These are phyloP conservation scores for Gossypium davidsonii DNA, from an alignment of 441 rosid genomes.

Conservation along the genomic window DNA sequence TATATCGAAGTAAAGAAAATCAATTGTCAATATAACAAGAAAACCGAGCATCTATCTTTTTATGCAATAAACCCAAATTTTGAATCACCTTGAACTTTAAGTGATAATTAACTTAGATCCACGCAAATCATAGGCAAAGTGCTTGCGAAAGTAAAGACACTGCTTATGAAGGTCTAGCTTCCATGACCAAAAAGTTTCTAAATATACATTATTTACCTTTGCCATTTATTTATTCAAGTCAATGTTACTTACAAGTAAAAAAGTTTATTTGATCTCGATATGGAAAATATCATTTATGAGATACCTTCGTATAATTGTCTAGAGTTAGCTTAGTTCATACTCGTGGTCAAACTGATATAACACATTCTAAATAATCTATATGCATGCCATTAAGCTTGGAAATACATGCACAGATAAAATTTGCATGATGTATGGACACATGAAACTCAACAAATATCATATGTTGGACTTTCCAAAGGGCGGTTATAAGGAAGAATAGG, in stretches of 20 bases:
- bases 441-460: neutral
- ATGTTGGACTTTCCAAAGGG: neutral
- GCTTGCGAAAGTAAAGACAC: neutral
- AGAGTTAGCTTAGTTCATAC: neutral
- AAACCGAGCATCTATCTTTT: neutral
- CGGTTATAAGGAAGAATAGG: neutral
- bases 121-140: neutral
- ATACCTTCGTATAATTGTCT: neutral
- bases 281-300: neutral
- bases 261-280: neutral
- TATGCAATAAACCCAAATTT: neutral
- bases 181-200: neutral
- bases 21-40: neutral
- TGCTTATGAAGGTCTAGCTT: neutral
- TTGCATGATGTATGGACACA: neutral
- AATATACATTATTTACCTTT: neutral
- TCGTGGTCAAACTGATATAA: neutral
- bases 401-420: neutral
- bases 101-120: neutral
- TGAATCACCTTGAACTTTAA: neutral
- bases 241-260: neutral
- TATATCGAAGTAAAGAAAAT: neutral
- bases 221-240: neutral
- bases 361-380: neutral
- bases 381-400: neutral